Evolutionary conservation across 148 eudicot genomes (phyloP), one percentile per base, ranked within the genome.

Genomic region (Rhododendron simsii): DNA sequence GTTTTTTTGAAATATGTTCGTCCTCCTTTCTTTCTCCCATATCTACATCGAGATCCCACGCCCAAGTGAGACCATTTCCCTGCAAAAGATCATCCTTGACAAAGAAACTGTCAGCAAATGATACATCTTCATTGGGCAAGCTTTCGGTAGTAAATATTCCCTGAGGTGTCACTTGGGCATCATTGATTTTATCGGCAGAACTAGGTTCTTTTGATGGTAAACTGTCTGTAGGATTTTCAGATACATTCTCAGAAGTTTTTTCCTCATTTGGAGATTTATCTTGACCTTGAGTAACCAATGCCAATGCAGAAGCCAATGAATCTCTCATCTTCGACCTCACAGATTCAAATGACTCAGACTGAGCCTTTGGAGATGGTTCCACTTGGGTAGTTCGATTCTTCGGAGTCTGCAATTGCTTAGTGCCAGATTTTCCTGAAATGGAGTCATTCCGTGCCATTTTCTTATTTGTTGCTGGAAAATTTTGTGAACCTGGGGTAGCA

Each of bases 51-150:
- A 93, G 84, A 74, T 96, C 98, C 85, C 91, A 84, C 33, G 89
- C 99, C 99, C 98, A 97, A 35, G 98, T 65, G 55, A 97, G 98
- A 44, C 99, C 99, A 90, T 95, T 94, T 14, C 98, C 99, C 80
- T 95, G 98, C 89, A 97, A 88, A 83, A 97, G 98, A 12, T 97
- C 99, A 89, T 93, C 98, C 88, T 93, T 93, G 44, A 87, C 92
- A 87, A 91, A 93, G 85, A 96, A 88, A 83, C 87, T 85, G 86
- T 94, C 93, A 44, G 91, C 81, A 87, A 92, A 94, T 59, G 98
- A 86, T 41, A 88, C 89, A 86, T 93, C 98, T 47, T 90, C 94
- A 84, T 88, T 91, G 50, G 91, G 91, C 82, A 93, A 84, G 77
- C 71, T 86, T 84, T 74, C 91, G 39, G 57, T 86, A 13, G 87